Evolutionary conservation across 164 flowering plant species (phyloP).

Genomic region (Warburgia ugandensis): DNA sequence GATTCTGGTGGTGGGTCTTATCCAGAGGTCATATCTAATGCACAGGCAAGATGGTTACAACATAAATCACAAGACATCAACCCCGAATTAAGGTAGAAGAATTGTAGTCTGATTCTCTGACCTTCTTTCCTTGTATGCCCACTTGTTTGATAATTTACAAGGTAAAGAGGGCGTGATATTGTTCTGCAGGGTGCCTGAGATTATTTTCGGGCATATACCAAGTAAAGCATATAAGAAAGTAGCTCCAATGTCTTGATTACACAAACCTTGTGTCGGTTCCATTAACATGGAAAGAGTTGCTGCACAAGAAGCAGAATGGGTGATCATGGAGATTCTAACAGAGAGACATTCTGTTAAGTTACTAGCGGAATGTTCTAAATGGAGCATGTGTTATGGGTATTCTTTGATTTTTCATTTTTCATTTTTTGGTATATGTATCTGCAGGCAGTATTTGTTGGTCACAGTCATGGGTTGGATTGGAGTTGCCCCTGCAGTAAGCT

Average conservation of each 20-base stretch:
- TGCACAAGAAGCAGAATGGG: slow-evolving; percentile 68
- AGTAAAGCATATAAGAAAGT: slow-evolving; percentile 56
- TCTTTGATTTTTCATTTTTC: no score
- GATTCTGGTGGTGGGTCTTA: slow-evolving; percentile 96
- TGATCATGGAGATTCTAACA: slow-evolving; percentile 62
- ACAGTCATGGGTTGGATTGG: slow-evolving; percentile 92
- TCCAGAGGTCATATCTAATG: slow-evolving; percentile 71
- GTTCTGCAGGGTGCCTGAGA: slow-evolving; percentile 57
- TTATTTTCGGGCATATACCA: slow-evolving; percentile 93
- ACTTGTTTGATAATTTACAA: slow-evolving; percentile 10
- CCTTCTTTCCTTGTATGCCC: neutral
- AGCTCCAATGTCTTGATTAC: slow-evolving; percentile 41
- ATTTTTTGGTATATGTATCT: neutral
- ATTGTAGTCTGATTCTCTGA: neutral
- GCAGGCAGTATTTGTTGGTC: slow-evolving; percentile 90
- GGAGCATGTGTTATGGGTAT: no score
- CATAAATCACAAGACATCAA: slow-evolving; percentile 48
- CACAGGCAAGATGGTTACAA: slow-evolving; percentile 76
- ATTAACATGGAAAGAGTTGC: slow-evolving; percentile 71
- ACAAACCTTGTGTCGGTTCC: slow-evolving; percentile 72
- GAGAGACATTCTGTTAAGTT: slow-evolving; percentile 67
- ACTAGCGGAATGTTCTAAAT: no score
- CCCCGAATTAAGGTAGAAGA: slow-evolving; percentile 53
- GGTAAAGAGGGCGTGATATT: slow-evolving; percentile 25
- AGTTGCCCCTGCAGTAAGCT: slow-evolving; percentile 75